Evolutionary conservation across 202 grass and related monocot species (phyloP), one percentile per base, ranked within the genome.

Genomic region (Bolboschoenoplectus hybrid): DNA sequence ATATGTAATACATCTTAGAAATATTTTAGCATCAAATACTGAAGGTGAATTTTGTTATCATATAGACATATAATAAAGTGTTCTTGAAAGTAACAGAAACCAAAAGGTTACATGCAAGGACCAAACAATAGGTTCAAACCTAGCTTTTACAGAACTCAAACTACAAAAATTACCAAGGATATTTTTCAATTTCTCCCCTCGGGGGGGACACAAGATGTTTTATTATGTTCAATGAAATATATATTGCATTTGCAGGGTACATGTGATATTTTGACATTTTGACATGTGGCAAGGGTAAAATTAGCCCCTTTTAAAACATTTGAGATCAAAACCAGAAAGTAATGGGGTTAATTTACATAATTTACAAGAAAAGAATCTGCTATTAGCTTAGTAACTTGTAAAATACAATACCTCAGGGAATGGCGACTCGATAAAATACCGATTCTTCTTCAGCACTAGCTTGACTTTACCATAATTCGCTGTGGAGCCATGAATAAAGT

Each of bases 391-490:
- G 17, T 51, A 77, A 26, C 52, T 79, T 14, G 3, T 78, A 78
- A 12, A 83, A 36, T 68, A 67, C 20, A 14, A 67, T 85, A 98
- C 95, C 96, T 98, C 93, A 11, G 93, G 90, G 76, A 95, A 94
- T 26, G 90, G 93, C 5, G 96, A 95, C 82, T 98, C 90, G 0
- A 95, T 91, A 76, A 95, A 98, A 89, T 98, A 95, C 16, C 86
- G 72, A 81, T 95, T 98, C 87, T 98, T 98, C 87, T 98, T 98
- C 84, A 95, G 80, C 60, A 98, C 96, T 86, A 98, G 93, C 89
- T 98, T 94, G 12, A 98, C 96, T 92, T 98, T 98, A 20, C 96
- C 91, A 60, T 98, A 98, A 88, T 98, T 95, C 65, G 96, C 81
- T 64, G 96, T 98, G 46, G 91, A 95, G 26, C 64, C 93, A n/a